A percentile compares a stretch with the other conserved stretches of the same genome.
Evolutionary conservation across 108 stramenopile genomes (phyloP).

Genomic region (Pseudonitzschia multiseries): DNA sequence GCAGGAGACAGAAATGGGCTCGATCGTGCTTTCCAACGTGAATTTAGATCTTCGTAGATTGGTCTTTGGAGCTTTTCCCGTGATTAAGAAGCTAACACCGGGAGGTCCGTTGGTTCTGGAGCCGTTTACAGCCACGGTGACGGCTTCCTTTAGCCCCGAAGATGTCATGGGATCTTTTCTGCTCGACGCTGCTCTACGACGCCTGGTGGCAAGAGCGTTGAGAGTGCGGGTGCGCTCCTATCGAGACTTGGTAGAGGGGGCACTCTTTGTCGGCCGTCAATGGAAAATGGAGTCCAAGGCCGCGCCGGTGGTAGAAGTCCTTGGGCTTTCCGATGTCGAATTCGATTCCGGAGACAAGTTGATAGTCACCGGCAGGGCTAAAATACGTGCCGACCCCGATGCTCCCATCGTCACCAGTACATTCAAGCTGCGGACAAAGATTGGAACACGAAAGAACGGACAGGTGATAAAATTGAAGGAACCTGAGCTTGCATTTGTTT

Average conservation of each 20-base stretch:
- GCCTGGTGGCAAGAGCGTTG: constrained; percentile 73
- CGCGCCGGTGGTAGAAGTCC: constrained; percentile 78
- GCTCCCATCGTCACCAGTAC: constrained; percentile 70
- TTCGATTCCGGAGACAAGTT: constrained; percentile 69
- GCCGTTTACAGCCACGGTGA: constrained; percentile 79
- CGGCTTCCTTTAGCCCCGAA: constrained; percentile 73
- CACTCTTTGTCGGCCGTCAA: constrained; percentile 74
- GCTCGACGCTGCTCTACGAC: constrained; percentile 70
- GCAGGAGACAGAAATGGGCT: constrained; percentile 43
- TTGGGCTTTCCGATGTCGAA: constrained; percentile 75
- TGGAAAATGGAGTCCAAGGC: constrained; percentile 68
- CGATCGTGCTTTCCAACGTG: constrained; percentile 68
- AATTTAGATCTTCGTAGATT: constrained; percentile 78
- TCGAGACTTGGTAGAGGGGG: constrained; percentile 84
- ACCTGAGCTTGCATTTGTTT: constrained; percentile 77
- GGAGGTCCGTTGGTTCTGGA: constrained; percentile 83
- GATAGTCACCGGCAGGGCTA: constrained; percentile 80
- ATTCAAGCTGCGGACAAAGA: constrained; percentile 82
- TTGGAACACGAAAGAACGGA: constrained; percentile 77
- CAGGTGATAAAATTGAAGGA: constrained; percentile 66
- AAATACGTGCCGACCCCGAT: constrained; percentile 58
- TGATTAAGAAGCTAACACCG: constrained; percentile 70
- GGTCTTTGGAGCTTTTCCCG: constrained; percentile 73
- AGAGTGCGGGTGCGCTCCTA: constrained; percentile 67
- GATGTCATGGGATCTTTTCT: constrained; percentile 81